These are phyloP conservation scores for Crithidia fasciculata DNA, from an alignment of 208 protist genomes.

Conservation along the genomic window DNA sequence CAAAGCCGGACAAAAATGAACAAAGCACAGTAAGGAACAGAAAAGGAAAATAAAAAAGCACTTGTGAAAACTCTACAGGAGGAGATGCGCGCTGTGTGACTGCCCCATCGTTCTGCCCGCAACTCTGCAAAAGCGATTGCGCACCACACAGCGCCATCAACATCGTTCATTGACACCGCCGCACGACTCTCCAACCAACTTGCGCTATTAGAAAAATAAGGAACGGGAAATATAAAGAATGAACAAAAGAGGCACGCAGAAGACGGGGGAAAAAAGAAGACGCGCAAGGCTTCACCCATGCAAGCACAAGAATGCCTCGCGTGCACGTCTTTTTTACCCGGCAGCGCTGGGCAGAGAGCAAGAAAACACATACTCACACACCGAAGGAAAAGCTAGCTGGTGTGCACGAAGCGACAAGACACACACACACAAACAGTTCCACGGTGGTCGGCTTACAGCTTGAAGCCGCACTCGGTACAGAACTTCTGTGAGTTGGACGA, in stretches of 20 bases:
- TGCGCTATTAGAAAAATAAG: too few relatives aligned
- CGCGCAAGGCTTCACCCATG: background rate
- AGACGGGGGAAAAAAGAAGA: too few relatives aligned
- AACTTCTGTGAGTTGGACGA: conserved; percentile 41
- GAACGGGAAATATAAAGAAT: conserved; percentile 10
- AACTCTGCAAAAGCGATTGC: too few relatives aligned
- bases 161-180: too few relatives aligned
- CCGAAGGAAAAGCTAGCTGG: too few relatives aligned
- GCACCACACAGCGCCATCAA: too few relatives aligned
- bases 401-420: background rate
- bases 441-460: conserved; percentile 25
- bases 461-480: conserved; percentile 70
- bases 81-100: too few relatives aligned
- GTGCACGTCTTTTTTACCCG: too few relatives aligned
- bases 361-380: background rate
- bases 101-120: too few relatives aligned
- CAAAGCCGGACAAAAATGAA: too few relatives aligned
- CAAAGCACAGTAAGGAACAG: background rate
- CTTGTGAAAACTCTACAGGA: too few relatives aligned
- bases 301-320: background rate
- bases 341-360: background rate
- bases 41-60: background rate
- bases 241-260: background rate
- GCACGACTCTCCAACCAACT: too few relatives aligned
- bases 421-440: background rate